Percentiles rank a stretch among this genome's conserved stretches.
phyloP scores from a whole-genome alignment of 306 rosid genomes.

The Gillenia trifoliata region DNA sequence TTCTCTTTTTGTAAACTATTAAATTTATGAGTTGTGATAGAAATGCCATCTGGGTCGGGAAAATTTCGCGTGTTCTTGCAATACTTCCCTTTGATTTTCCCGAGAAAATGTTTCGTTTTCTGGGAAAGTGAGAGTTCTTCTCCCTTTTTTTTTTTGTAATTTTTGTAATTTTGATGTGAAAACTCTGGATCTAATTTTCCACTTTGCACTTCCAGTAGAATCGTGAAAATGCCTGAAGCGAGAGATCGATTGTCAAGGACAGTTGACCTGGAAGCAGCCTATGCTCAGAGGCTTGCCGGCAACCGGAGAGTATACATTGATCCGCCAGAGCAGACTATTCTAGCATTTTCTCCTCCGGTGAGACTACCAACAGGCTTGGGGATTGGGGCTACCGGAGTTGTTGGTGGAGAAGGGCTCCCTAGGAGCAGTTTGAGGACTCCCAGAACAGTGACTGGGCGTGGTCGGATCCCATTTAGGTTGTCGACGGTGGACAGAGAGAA shows the following conservation, averaged over 20 bases:
- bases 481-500: conserved; percentile 25
- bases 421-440: conserved; percentile 28
- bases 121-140: not conserved
- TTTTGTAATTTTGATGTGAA: not conserved
- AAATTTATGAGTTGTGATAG: not conserved
- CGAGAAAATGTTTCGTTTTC: not conserved
- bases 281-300: conserved; percentile 19
- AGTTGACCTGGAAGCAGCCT: conserved; percentile 33
- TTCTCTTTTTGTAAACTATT: not conserved
- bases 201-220: conserved; percentile 7
- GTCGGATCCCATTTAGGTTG: conserved; percentile 11
- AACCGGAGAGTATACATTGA: not conserved
- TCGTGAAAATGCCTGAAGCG: conserved; percentile 53
- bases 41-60: not conserved
- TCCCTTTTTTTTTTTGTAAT: not conserved
- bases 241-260: conserved; percentile 48
- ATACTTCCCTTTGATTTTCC: not conserved
- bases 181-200: not conserved
- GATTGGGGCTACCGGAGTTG: conserved; percentile 20
- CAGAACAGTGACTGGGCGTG: conserved; percentile 27
- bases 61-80: not conserved
- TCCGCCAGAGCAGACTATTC: not conserved
- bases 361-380: conserved; percentile 5
- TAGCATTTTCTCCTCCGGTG: conserved; percentile 10
- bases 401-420: not conserved